Base-by-base conservation (phyloP, 2,329 filamentous ascomycete genomes). In the Aspergillus fijiensis region DNA sequence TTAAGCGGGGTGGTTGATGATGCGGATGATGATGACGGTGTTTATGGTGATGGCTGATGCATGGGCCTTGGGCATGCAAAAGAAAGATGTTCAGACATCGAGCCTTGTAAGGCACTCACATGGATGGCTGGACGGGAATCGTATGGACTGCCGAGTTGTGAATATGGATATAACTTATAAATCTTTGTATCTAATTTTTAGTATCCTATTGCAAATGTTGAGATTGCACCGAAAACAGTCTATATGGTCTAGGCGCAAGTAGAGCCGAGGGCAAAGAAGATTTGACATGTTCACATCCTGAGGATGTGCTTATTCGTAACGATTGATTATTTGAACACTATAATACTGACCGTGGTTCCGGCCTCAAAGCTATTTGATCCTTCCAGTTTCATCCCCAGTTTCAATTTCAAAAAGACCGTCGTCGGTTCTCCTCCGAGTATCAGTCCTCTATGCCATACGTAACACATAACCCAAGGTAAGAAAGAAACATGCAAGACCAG, bases 391-490 rank as follows among this genome's bases (percentile, higher is more conserved):
- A 55, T 27, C 9, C 55, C 33, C 51, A 51, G 27, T 39, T 53
- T 45, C 54, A 51, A 53, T 58, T 62, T 54, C 55, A 45, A 59
- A 59, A 55, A 56, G 57, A 63, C 55, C 58, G 59, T 67, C 64
- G 61, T 35, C 33, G 66, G 59, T 65, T 60, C 61, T 64, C 63
- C 56, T 60, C 59, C 56, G 55, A 61, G 14, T 52, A 12, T 12
- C 39, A 66, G 52, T 61, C 59, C 58, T 69, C 66, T 69, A 69
- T 69, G 66, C 62, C 65, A 58, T 65, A 65, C 67, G 65, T 69
- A 65, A 69, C 67, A 69, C 67, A 69, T 69, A 64, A 68, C 67
- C 67, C 65, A 66, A 61, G 48, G 31, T 65, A 60, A 39, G 60
- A 64, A 63, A 67, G 58, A 66, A 61, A 66, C 61, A 67, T 63